Conservation (phyloP, 1,284 basidiomycete genomes). For the Leccinum subfulvum region DNA sequence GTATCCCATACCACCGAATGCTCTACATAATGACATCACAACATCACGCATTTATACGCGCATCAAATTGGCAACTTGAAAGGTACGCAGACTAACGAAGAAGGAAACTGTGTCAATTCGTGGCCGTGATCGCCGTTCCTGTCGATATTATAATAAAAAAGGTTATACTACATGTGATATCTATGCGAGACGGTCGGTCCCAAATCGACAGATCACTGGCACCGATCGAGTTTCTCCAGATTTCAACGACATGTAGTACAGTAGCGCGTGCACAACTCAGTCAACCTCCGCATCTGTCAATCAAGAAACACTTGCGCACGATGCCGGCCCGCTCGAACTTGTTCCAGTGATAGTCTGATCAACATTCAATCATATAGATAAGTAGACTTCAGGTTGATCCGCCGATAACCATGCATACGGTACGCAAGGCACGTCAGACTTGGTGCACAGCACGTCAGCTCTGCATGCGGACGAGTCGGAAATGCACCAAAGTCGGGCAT, state of each 20-base stretch:
- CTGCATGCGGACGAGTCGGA: background rate
- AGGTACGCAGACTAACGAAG: background rate
- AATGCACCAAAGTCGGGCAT: background rate
- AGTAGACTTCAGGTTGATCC: background rate
- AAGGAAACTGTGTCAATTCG: background rate
- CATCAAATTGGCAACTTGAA: background rate
- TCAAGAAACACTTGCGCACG: too few species aligned
- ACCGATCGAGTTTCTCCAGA: too few species aligned
- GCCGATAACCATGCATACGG: background rate
- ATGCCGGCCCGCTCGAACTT: too few species aligned
- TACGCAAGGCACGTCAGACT: background rate
- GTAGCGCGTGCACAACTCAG: too few species aligned
- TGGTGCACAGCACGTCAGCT: background rate
- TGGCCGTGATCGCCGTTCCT: background rate
- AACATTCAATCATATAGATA: background rate
- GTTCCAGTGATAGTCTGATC: too few species aligned
- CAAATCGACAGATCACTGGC: too few species aligned
- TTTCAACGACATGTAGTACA: too few species aligned
- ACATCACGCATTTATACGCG: background rate
- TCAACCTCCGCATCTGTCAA: too few species aligned
- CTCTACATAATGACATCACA: constrained; percentile 3
- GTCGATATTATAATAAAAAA: background rate
- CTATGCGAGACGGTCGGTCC: background rate
- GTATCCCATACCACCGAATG: constrained; percentile 9
- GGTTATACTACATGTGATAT: background rate